A percentile compares a stretch with the other conserved stretches of the same genome.
phyloP scores from a whole-genome alignment of 2,329 filamentous ascomycete genomes.

The Cadophora malorum region DNA sequence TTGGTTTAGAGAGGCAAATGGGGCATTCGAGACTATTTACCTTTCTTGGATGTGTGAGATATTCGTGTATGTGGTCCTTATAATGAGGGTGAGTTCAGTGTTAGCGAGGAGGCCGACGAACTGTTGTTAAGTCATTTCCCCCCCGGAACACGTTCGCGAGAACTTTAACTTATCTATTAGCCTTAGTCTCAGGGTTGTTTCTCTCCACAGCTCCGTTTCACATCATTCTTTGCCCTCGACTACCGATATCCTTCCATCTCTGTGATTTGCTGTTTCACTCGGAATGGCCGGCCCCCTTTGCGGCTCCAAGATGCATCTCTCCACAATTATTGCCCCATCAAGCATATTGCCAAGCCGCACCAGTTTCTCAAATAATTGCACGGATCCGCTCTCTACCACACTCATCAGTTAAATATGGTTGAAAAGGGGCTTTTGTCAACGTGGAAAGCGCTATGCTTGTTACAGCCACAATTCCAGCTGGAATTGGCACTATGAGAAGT shows the following conservation, averaged over 20 bases:
- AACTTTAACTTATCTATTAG: background rate
- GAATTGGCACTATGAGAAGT: conserved; percentile 15
- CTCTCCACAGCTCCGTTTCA: background rate
- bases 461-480: background rate
- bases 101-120: too few relatives aligned
- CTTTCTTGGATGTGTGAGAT: too few relatives aligned
- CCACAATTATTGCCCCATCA: conserved; percentile 5
- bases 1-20: too few relatives aligned
- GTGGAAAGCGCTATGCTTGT: background rate
- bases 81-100: too few relatives aligned
- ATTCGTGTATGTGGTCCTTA: too few relatives aligned
- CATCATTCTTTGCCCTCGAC: background rate
- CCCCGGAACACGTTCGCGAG: too few relatives aligned
- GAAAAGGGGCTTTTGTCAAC: background rate
- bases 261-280: background rate
- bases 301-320: background rate
- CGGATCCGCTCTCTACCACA: conserved; percentile 2
- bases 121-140: too few relatives aligned
- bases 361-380: background rate
- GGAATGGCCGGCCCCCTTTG: background rate
- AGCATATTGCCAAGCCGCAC: background rate
- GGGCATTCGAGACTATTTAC: too few relatives aligned
- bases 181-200: background rate
- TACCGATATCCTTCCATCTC: background rate
- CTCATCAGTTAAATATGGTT: background rate